Percentiles rank a stretch among this genome's conserved stretches.
These are phyloP conservation scores for Colletotrichum sp. DNA, from an alignment of 2,329 filamentous ascomycete species.

Conservation along the genomic window DNA sequence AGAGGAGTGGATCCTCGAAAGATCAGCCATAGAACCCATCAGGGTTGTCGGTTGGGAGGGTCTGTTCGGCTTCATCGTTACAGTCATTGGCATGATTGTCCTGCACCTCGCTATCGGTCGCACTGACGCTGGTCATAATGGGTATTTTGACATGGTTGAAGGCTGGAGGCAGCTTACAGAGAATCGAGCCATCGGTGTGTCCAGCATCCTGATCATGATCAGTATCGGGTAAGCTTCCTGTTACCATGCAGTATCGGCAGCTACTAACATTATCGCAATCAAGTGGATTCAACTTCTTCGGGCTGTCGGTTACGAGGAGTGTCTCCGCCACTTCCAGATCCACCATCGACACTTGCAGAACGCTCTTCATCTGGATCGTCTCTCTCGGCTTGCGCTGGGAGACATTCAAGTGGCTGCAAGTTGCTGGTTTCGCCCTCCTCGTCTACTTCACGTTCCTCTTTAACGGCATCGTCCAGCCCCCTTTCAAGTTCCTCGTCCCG, in stretches of 20 bases:
- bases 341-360: conserved; percentile 96
- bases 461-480: conserved; percentile 89
- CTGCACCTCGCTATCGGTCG: conserved; percentile 79
- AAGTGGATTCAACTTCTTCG: conserved; percentile 98
- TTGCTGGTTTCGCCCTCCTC: conserved; percentile 83
- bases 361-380: conserved; percentile 97
- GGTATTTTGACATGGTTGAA: conserved; percentile 90
- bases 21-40: conserved; percentile 73
- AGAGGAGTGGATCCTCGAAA: conserved; percentile 87
- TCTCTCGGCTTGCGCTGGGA: conserved; percentile 95
- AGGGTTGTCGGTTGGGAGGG: conserved; percentile 97
- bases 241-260: background rate
- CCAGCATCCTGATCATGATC: conserved; percentile 92
- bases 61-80: conserved; percentile 85
- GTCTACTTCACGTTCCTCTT: conserved; percentile 98
- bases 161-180: conserved; percentile 82
- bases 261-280: background rate
- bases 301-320: conserved; percentile 85
- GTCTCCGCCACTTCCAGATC: conserved; percentile 93
- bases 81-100: conserved; percentile 77
- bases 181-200: conserved; percentile 73
- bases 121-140: conserved; percentile 74
- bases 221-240: conserved; percentile 79
- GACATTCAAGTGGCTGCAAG: conserved; percentile 96
- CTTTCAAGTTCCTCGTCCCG: conserved; percentile 70